phyloP scores from a whole-genome alignment of 345 rosid genomes.

The Microcos paniculata region DNA sequence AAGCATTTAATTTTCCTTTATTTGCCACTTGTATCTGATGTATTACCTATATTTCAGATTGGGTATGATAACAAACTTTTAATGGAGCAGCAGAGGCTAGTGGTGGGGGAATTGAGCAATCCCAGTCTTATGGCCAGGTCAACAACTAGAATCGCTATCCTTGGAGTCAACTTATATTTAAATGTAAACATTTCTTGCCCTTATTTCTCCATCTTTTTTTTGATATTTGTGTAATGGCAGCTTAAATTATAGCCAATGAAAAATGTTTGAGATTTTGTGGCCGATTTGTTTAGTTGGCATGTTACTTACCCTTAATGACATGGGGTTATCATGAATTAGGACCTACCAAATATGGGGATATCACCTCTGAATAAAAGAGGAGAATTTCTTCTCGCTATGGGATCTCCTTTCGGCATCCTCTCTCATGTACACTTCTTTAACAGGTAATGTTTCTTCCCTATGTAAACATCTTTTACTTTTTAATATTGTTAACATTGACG shows the following conservation, averaged over 20 bases:
- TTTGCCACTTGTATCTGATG: neutral
- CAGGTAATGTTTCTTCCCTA: conserved; percentile 50
- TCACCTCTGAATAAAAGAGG: conserved; percentile 53
- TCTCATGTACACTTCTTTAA: conserved; percentile 90
- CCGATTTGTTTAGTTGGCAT: neutral
- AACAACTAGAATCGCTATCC: conserved; percentile 74
- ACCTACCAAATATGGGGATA: conserved; percentile 39
- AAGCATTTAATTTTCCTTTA: neutral
- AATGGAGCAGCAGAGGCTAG: conserved; percentile 34
- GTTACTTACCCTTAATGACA: conserved; percentile 5
- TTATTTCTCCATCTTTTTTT: conserved; percentile 9
- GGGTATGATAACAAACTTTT: conserved; percentile 31
- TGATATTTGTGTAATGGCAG: neutral
- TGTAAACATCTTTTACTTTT: conserved; percentile 6
- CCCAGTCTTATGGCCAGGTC: conserved; percentile 53
- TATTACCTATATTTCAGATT: conserved; percentile 32
- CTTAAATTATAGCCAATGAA: neutral
- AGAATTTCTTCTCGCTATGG: conserved; percentile 70
- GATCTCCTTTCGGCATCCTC: conserved; percentile 93
- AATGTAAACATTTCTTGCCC: conserved; percentile 39
- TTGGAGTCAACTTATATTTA: conserved; percentile 53
- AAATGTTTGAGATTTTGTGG: neutral
- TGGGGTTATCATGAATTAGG: conserved; percentile 45
- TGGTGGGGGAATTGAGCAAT: conserved; percentile 42
- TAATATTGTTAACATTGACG: conserved; percentile 5